A percentile compares a stretch with the other conserved stretches of the same genome.
Evolutionary conservation across 1,284 basidiomycete genomes (phyloP).

Genomic region (Irpex sp.): DNA sequence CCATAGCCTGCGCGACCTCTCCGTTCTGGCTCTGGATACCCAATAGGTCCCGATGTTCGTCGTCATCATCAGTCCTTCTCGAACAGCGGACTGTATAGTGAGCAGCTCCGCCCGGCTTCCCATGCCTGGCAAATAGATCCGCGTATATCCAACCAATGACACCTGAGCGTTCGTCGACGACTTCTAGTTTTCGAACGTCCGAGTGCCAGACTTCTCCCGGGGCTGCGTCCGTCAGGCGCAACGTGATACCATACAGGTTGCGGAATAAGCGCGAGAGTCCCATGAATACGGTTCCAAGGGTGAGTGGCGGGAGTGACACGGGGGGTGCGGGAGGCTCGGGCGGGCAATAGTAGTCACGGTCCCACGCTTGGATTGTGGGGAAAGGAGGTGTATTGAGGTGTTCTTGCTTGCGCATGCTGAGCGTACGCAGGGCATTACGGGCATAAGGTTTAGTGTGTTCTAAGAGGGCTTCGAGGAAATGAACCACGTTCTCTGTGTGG

Average conservation of each 20-base stretch:
- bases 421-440: conserved; percentile 59
- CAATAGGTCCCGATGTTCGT: conserved; percentile 59
- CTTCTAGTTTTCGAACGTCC: conserved; percentile 88
- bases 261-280: conserved; percentile 82
- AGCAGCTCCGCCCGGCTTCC: conserved; percentile 89
- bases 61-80: conserved; percentile 86
- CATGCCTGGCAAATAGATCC: conserved; percentile 82
- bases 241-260: conserved; percentile 82
- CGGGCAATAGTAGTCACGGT: conserved; percentile 85
- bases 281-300: conserved; percentile 82
- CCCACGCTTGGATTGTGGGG: conserved; percentile 84
- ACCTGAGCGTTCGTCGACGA: conserved; percentile 83
- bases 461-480: conserved; percentile 77
- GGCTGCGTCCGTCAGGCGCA: conserved; percentile 61
- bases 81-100: conserved; percentile 98
- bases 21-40: conserved; percentile 30
- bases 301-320: conserved; percentile 65
- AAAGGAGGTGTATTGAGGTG: conserved; percentile 49
- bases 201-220: conserved; percentile 87
- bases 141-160: conserved; percentile 93
- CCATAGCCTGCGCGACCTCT: conserved; percentile 25
- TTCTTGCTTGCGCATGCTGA: conserved; percentile 71
- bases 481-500: conserved; percentile 72
- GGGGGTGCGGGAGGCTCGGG: conserved; percentile 69
- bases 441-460: conserved; percentile 75